Conservation (phyloP, 352 stramenopile genomes). For the Pythium vanterpoolii region DNA sequence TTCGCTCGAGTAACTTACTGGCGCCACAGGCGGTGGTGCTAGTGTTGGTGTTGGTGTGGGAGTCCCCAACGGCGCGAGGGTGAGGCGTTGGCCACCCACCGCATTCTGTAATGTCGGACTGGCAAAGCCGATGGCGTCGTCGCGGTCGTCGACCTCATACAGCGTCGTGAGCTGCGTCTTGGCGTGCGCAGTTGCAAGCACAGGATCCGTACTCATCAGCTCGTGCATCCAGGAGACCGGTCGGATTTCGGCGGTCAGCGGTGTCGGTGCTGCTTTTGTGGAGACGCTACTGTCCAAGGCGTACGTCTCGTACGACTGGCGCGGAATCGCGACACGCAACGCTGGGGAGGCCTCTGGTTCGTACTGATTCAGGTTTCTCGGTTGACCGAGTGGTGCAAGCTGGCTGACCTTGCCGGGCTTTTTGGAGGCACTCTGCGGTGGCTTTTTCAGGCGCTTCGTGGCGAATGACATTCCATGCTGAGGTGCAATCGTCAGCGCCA, state of each 20-base stretch:
- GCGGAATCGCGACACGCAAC: constrained; percentile 28
- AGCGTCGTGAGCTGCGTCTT: constrained; percentile 14
- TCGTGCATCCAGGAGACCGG: constrained; percentile 51
- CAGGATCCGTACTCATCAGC: constrained; percentile 29
- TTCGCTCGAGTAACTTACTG: constrained; percentile 57
- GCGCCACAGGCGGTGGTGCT: not conserved
- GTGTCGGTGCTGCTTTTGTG: constrained; percentile 9
- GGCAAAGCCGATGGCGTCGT: not conserved
- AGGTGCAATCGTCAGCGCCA: not conserved
- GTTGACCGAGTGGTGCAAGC: constrained; percentile 13
- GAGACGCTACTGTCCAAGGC: not conserved
- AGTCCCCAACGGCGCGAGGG: not conserved
- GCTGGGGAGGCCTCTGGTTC: constrained; percentile 13
- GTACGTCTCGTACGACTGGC: not conserved
- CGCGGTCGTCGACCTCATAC: constrained; percentile 4
- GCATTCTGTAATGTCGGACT: not conserved
- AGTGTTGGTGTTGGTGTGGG: constrained; percentile 1
- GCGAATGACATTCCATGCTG: not conserved
- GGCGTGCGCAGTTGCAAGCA: not conserved
- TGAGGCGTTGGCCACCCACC: not conserved
- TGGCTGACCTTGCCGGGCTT: constrained; percentile 9
- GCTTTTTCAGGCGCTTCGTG: not conserved
- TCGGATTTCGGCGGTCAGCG: constrained; percentile 64
- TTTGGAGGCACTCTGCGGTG: not conserved
- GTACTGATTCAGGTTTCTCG: constrained; percentile 13